Conservation (phyloP, 805 yeast genomes). For the Saccharomycopsis sp. region DNA sequence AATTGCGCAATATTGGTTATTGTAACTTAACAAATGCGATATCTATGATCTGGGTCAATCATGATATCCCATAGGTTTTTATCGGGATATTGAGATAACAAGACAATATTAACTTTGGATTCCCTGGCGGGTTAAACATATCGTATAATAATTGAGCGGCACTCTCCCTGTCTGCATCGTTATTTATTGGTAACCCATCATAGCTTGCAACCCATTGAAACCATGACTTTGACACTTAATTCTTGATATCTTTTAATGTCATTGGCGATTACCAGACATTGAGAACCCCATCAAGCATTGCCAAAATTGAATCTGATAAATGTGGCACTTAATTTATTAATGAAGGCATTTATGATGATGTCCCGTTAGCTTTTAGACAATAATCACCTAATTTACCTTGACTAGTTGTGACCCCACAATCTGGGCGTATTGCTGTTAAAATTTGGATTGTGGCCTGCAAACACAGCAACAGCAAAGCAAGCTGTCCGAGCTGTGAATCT, state of each 20-base stretch:
- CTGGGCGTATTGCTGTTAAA: slow-evolving; percentile 46
- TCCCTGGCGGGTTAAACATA: slow-evolving; percentile 42
- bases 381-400: slow-evolving; percentile 40
- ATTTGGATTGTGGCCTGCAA: slow-evolving; percentile 29
- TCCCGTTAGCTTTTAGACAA: slow-evolving; percentile 49
- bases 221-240: slow-evolving; percentile 67
- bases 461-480: no score
- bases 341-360: slow-evolving; percentile 22
- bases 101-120: no score
- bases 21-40: no score
- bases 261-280: slow-evolving; percentile 42
- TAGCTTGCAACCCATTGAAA: slow-evolving; percentile 67
- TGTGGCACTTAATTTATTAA: slow-evolving; percentile 36
- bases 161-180: slow-evolving; percentile 65
- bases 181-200: slow-evolving; percentile 75
- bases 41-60: no score
- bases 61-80: no score
- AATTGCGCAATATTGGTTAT: no score
- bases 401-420: slow-evolving; percentile 62
- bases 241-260: slow-evolving; percentile 73
- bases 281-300: slow-evolving; percentile 27
- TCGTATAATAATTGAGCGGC: slow-evolving; percentile 58
- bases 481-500: no score
- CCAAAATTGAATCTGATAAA: slow-evolving; percentile 38
- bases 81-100: no score